phyloP scores from a whole-genome alignment of 73 alveolate species.

The Uronychia binucleata region DNA sequence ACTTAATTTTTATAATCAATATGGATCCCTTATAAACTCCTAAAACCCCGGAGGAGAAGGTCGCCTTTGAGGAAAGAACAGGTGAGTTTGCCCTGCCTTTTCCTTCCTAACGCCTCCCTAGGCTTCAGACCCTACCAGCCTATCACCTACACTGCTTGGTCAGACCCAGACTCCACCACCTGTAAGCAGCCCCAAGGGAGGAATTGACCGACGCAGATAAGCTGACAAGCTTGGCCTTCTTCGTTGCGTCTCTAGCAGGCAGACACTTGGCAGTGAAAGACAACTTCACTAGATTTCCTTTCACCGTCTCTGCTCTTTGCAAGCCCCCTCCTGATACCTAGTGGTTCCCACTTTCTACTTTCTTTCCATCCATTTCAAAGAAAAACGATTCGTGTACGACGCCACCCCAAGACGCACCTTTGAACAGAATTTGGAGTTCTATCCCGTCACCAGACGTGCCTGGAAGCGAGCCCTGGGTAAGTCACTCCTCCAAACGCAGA shows the following conservation, averaged over 20 bases:
- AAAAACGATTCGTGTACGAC: slow-evolving; percentile 50
- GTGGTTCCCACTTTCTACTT: slow-evolving; percentile 54
- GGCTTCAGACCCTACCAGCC: slow-evolving; percentile 58
- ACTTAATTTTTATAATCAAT: not conserved
- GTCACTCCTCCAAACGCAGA: not conserved
- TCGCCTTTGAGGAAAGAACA: not conserved
- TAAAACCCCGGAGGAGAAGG: not conserved
- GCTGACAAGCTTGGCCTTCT: slow-evolving; percentile 29
- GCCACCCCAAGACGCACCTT: slow-evolving; percentile 68
- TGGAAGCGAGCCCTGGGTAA: slow-evolving; percentile 80
- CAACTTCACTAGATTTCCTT: slow-evolving; percentile 49
- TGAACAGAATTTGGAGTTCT: slow-evolving; percentile 81
- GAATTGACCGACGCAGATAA: slow-evolving; percentile 17
- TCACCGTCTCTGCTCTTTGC: slow-evolving; percentile 40
- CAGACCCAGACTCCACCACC: slow-evolving; percentile 49
- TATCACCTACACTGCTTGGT: slow-evolving; percentile 25
- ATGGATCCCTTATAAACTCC: not conserved
- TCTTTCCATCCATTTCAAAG: slow-evolving; percentile 40
- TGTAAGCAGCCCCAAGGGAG: not conserved
- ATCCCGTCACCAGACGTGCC: slow-evolving; percentile 94
- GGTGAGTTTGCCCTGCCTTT: not conserved
- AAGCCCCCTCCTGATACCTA: not conserved
- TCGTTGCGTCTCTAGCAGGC: slow-evolving; percentile 66
- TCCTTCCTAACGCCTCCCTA: not conserved
- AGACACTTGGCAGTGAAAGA: slow-evolving; percentile 51